Percentiles rank a stretch among this genome's conserved stretches.
Evolutionary conservation across 2,329 filamentous ascomycete genomes (phyloP).

Genomic region (Pseudogymnoascus pannorum): DNA sequence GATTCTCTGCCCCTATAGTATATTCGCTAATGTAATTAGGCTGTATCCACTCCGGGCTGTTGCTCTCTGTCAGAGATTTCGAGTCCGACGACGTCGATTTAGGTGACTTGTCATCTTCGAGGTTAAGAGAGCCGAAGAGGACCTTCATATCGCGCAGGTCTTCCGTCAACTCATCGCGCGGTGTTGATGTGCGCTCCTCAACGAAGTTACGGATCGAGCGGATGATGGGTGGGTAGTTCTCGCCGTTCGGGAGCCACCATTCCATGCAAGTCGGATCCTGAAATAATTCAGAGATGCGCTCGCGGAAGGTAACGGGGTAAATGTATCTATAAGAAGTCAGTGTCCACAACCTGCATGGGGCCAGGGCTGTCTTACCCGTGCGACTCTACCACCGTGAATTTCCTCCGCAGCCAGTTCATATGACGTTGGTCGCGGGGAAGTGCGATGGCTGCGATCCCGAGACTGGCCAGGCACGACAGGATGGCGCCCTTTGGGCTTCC

Average conservation of each 20-base stretch:
- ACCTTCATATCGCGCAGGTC: slow-evolving; percentile 68
- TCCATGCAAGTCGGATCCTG: slow-evolving; percentile 60
- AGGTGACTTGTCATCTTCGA: slow-evolving; percentile 35
- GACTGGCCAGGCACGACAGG: slow-evolving; percentile 64
- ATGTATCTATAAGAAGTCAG: slow-evolving; percentile 58
- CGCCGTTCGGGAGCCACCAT: slow-evolving; percentile 87
- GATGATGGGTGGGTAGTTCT: slow-evolving; percentile 66
- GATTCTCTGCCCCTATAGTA: background rate
- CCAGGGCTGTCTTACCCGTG: slow-evolving; percentile 54
- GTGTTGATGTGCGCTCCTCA: slow-evolving; percentile 62
- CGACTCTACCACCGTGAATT: slow-evolving; percentile 70
- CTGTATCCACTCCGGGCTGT: background rate
- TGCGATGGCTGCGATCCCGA: slow-evolving; percentile 72
- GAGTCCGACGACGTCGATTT: background rate
- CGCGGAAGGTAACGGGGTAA: slow-evolving; percentile 66
- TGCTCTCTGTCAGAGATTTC: background rate
- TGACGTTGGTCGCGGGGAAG: slow-evolving; percentile 68
- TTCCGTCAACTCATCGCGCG: slow-evolving; percentile 50
- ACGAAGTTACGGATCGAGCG: slow-evolving; percentile 74
- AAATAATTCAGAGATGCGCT: slow-evolving; percentile 70
- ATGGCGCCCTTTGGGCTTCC: slow-evolving; percentile 62
- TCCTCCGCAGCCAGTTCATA: slow-evolving; percentile 70
- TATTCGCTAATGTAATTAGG: background rate
- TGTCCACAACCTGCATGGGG: slow-evolving; percentile 10
- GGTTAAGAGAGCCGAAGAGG: slow-evolving; percentile 58